Evolutionary conservation across 1,284 basidiomycete species (phyloP).

Genomic region (Pseudozyma pruni): DNA sequence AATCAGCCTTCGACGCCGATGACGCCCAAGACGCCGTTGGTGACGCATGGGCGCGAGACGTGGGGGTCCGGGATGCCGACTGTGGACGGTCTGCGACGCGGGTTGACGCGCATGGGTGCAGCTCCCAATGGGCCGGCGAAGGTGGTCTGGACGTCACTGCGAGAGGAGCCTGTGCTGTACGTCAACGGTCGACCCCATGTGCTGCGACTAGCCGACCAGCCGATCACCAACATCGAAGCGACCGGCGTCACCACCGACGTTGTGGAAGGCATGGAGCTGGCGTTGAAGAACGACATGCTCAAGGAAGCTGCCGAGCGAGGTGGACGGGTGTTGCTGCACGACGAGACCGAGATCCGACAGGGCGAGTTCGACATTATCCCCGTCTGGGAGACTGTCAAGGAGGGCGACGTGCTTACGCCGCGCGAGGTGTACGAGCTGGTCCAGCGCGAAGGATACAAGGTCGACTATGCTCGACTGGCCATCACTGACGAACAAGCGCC

Average conservation of each 20-base stretch:
- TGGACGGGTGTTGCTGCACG: constrained; percentile 86
- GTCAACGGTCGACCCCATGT: constrained; percentile 80
- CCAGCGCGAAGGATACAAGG: constrained; percentile 61
- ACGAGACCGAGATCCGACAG: constrained; percentile 92
- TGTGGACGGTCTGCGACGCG: constrained; percentile 63
- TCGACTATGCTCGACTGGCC: constrained; percentile 65
- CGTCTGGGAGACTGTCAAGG: constrained; percentile 83
- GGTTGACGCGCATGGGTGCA: constrained; percentile 62
- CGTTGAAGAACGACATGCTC: constrained; percentile 88
- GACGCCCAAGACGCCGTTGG: constrained; percentile 32
- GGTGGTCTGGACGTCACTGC: constrained; percentile 65
- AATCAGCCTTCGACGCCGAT: constrained; percentile 28
- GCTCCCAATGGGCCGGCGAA: constrained; percentile 40
- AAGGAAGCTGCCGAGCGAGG: constrained; percentile 79
- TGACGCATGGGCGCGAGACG: constrained; percentile 51
- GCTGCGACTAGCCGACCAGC: constrained; percentile 81
- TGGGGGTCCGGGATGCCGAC: constrained; percentile 67
- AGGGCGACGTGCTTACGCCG: constrained; percentile 92
- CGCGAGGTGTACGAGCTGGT: constrained; percentile 72
- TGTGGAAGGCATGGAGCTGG: constrained; percentile 92
- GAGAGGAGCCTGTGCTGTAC: constrained; percentile 66
- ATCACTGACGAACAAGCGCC: constrained; percentile 68
- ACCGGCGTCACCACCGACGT: constrained; percentile 92
- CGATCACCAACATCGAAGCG: constrained; percentile 70
- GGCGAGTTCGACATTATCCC: constrained; percentile 78